These are phyloP conservation scores for Bryoerythrophyllum caledonicum DNA, from an alignment of 225 moss, liverwort and hornwort genomes.

Conservation along the genomic window DNA sequence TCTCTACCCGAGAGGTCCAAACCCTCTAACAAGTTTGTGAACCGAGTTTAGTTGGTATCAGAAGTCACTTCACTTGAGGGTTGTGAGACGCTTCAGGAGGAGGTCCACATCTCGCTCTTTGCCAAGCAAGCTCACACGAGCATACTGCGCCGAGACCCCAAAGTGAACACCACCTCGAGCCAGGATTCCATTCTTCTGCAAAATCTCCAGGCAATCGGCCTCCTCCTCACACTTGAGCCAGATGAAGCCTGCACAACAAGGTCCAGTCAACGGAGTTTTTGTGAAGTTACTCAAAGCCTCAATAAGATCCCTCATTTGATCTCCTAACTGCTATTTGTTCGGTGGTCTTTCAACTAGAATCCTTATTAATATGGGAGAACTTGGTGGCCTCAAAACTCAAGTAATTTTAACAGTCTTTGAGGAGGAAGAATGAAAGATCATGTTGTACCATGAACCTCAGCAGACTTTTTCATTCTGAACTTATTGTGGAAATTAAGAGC, in stretches of 20 bases:
- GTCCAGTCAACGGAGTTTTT: too few relatives aligned
- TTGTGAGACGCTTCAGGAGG: constrained; percentile 18
- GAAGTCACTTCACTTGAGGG: neutral
- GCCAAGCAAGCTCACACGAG: constrained; percentile 43
- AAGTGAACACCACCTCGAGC: constrained; percentile 25
- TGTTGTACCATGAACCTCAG: too few relatives aligned
- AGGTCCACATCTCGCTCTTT: constrained; percentile 21
- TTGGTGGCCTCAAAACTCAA: too few relatives aligned
- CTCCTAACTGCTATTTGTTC: too few relatives aligned
- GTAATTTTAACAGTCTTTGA: too few relatives aligned
- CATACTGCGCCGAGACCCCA: constrained; percentile 27
- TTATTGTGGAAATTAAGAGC: too few relatives aligned
- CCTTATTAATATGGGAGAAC: too few relatives aligned
- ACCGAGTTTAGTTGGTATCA: neutral
- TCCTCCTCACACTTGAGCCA: constrained; percentile 42
- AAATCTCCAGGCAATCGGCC: constrained; percentile 23
- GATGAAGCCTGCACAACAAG: constrained; percentile 33
- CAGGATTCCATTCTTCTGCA: constrained; percentile 35
- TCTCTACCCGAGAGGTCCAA: neutral
- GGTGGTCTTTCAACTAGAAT: too few relatives aligned
- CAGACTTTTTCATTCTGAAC: too few relatives aligned
- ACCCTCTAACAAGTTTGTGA: neutral
- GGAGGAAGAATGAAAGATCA: too few relatives aligned
- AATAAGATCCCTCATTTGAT: too few relatives aligned
- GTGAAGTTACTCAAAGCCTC: too few relatives aligned